These are phyloP conservation scores for Citrus trifoliata DNA, from an alignment of 345 rosid genomes.

Conservation along the genomic window DNA sequence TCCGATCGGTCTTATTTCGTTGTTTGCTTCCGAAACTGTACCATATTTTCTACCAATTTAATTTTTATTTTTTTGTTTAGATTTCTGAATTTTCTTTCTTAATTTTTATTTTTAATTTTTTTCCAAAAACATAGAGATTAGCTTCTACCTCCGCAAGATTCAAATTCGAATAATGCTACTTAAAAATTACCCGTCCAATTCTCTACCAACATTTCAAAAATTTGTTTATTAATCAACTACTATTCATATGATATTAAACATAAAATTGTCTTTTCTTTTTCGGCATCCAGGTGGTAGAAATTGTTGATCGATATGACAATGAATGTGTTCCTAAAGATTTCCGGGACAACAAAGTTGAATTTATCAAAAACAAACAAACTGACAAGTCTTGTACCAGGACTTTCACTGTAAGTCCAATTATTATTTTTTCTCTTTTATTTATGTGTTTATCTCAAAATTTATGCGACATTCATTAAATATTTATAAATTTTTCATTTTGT, in stretches of 20 bases:
- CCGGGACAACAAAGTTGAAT: constrained; percentile 20
- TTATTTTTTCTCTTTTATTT: background rate
- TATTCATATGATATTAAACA: background rate
- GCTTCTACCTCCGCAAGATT: too few relatives aligned
- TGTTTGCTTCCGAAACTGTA: constrained; percentile 27
- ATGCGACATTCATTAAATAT: too few relatives aligned
- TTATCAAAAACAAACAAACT: constrained; percentile 35
- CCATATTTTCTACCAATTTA: constrained; percentile 30
- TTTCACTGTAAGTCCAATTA: constrained; percentile 38
- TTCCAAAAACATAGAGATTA: too few relatives aligned
- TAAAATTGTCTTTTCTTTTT: background rate
- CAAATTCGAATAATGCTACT: too few relatives aligned
- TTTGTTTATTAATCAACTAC: too few relatives aligned
- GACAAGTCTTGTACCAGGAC: constrained; percentile 53
- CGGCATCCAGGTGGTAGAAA: constrained; percentile 53
- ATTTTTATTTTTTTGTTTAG: background rate
- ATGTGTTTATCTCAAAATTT: background rate
- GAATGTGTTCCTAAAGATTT: constrained; percentile 48
- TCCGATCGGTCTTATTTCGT: constrained; percentile 56
- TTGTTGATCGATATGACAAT: constrained; percentile 49
- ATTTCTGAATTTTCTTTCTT: background rate
- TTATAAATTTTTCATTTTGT: too few relatives aligned
- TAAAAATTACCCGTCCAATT: too few relatives aligned
- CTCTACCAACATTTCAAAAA: too few relatives aligned
- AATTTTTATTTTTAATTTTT: too few relatives aligned